Evolutionary conservation across 805 yeast species (phyloP), one percentile per base, ranked within the genome.

Genomic region (Wickerhamomyces rabaulensis): DNA sequence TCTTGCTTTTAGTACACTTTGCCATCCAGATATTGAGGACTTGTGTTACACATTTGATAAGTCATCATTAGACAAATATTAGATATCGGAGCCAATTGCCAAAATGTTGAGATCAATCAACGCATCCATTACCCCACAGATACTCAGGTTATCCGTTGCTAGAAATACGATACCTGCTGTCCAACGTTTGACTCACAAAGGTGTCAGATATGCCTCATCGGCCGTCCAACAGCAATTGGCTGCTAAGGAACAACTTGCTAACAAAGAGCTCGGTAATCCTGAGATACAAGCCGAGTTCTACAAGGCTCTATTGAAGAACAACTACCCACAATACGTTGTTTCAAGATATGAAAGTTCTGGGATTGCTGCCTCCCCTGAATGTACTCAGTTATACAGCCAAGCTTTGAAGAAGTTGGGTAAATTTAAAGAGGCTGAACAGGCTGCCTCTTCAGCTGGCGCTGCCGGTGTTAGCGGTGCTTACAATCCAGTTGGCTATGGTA

Each of bases 271-370:
- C 40, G 66, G 72, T 41, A 84, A 87, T 64, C 77, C 97, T 1
- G 68, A 62, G 4, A 71, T 78, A 6, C 99, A 94, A 68, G 91
- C 95, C 2, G 83, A 79, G 46, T 92, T 94, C 59, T 94, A 94
- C 69, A 76, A 78, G 51, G 74, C 80, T 13, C 71, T 94, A 41
- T 65, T 94, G 52, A 78, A 78, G 48, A 77, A 92, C 46, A 87
- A 87, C 67, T 94, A 89, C 62, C 98, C 99, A n/a, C 96, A 90
- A 58, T 84, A 92, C 45, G 96, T 94, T 7, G 89, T 92, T n/a
- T 84, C 94, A 47, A 78, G 99, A 49, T 95, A 79, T 63, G 98
- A 95, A 64, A 86, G 95, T 9, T 86, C 94, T 0, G 96, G 96
- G n/a, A 87, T 94, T 45, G 94, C 96, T 9, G 70, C 84, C 12